Evolutionary conservation across 805 yeast genomes (phyloP).

Genomic region (Teunomyces funiuensis): DNA sequence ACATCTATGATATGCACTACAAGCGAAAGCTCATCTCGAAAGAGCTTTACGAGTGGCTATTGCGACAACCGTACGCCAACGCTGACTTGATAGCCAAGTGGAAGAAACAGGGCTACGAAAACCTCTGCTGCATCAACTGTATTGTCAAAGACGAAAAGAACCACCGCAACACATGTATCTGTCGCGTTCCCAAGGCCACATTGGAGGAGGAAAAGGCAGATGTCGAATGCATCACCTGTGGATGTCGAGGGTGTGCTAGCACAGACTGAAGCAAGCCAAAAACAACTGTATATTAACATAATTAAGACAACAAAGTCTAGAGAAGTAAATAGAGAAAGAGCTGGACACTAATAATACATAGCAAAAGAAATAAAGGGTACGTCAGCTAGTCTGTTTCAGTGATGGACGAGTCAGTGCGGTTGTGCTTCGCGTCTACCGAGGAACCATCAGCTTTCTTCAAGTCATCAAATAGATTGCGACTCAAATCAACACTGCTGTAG

Average conservation of each 20-base stretch:
- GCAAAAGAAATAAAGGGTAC: neutral
- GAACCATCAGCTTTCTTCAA: conserved; percentile 1
- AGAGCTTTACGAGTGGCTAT: conserved; percentile 71
- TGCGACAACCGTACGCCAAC: conserved; percentile 67
- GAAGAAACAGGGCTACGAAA: conserved; percentile 84
- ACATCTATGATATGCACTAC: conserved; percentile 72
- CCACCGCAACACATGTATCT: conserved; percentile 69
- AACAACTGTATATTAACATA: neutral
- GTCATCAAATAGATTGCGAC: conserved; percentile 21
- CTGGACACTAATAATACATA: conserved; percentile 10
- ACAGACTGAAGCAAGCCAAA: conserved; percentile 51
- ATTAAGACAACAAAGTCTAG: neutral
- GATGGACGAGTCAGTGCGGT: neutral
- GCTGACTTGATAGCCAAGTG: conserved; percentile 73
- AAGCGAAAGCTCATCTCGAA: conserved; percentile 64
- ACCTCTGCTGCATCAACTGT: conserved; percentile 79
- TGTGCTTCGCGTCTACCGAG: neutral
- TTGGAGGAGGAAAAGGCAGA: conserved; percentile 28
- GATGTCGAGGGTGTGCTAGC: conserved; percentile 83
- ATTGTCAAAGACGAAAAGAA: conserved; percentile 62
- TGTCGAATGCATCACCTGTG: conserved; percentile 73
- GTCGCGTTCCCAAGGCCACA: conserved; percentile 75
- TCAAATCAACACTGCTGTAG: conserved; percentile 7
- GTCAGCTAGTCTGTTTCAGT: neutral
- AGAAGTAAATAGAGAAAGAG: conserved; percentile 8